Evolutionary conservation across 225 moss, liverwort and hornwort genomes (phyloP).

Genomic region (Thuidium tamariscinum): DNA sequence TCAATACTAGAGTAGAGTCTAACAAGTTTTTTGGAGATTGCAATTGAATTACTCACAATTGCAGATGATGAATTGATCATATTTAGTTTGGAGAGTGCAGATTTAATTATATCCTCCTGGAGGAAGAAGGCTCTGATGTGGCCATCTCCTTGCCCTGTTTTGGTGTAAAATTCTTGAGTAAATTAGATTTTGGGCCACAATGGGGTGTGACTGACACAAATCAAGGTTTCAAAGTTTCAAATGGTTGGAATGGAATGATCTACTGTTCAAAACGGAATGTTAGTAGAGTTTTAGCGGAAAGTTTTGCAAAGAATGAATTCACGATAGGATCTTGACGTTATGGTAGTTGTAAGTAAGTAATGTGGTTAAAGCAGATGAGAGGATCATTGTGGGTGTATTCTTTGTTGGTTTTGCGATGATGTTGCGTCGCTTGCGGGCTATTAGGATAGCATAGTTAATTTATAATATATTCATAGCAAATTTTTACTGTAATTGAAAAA

Average conservation of each 20-base stretch:
- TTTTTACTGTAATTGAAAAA: no score
- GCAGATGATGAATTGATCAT: not conserved
- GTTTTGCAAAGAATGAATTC: not conserved
- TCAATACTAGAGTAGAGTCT: not conserved
- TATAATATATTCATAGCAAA: not conserved
- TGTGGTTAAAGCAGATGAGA: not conserved
- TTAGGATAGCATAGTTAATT: not conserved
- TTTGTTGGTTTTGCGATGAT: not conserved
- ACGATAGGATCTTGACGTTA: not conserved
- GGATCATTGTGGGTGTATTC: not conserved
- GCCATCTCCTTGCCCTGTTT: not conserved
- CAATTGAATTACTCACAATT: not conserved
- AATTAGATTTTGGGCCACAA: not conserved
- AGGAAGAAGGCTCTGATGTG: not conserved
- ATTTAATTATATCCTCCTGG: not conserved
- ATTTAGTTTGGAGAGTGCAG: not conserved
- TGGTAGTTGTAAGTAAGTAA: not conserved
- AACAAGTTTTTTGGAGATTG: not conserved
- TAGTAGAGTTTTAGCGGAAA: not conserved
- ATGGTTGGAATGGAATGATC: not conserved
- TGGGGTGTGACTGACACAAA: not conserved
- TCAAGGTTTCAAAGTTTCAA: not conserved
- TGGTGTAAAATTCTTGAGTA: not conserved
- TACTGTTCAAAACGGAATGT: not conserved
- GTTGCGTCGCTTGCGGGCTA: no score